A percentile compares a stretch with the other conserved stretches of the same genome.
phyloP scores from a whole-genome alignment of 306 rosid species.

The Vigna radiata region DNA sequence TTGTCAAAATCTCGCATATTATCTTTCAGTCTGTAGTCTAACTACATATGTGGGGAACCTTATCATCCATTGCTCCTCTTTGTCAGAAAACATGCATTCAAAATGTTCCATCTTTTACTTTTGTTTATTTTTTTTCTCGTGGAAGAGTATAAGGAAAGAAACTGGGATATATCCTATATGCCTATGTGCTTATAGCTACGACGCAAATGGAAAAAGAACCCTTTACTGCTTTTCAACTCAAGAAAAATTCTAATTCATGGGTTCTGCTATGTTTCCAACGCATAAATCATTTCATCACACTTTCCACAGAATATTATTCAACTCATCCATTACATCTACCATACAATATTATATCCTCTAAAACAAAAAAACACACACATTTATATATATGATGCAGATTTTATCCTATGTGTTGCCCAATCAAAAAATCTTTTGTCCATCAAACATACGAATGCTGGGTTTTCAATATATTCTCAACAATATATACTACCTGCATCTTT shows the following conservation, averaged over 20 bases:
- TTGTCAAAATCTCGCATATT: slow-evolving; percentile 86
- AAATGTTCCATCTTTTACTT: slow-evolving; percentile 68
- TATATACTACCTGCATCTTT: slow-evolving; percentile 50
- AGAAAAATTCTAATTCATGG: slow-evolving; percentile 53
- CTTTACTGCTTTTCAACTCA: slow-evolving; percentile 51
- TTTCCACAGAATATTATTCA: slow-evolving; percentile 55
- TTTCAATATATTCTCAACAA: slow-evolving; percentile 36
- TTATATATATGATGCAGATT: slow-evolving; percentile 61
- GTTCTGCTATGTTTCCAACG: slow-evolving; percentile 56
- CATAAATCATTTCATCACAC: slow-evolving; percentile 54
- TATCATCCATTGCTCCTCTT: slow-evolving; percentile 63
- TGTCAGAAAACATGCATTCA: slow-evolving; percentile 71
- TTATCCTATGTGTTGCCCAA: slow-evolving; percentile 52
- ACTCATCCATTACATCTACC: slow-evolving; percentile 48
- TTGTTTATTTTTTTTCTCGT: slow-evolving; percentile 42
- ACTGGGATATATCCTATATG: slow-evolving; percentile 51
- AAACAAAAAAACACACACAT: slow-evolving; percentile 27
- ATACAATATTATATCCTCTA: slow-evolving; percentile 32
- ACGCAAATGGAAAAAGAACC: slow-evolving; percentile 55
- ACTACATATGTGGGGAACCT: slow-evolving; percentile 73
- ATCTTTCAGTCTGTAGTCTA: slow-evolving; percentile 68
- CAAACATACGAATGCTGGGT: slow-evolving; percentile 17
- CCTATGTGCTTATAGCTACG: slow-evolving; percentile 53
- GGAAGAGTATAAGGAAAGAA: slow-evolving; percentile 51
- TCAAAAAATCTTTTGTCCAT: slow-evolving; percentile 13